Conservation (phyloP, 805 yeast species). For the Candida incommunis region DNA sequence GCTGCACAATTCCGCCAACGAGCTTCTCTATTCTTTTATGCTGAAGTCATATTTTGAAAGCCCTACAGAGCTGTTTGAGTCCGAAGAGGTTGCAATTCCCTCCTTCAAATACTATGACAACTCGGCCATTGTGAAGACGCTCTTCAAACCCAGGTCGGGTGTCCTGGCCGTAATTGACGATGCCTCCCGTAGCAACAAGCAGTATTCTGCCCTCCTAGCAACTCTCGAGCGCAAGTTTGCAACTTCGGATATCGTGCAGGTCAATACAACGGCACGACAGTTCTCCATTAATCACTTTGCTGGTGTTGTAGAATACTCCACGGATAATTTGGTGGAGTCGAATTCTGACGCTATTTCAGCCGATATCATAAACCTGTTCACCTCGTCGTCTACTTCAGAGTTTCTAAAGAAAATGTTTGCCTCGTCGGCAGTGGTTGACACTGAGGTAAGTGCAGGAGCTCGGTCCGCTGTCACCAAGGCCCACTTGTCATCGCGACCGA, state of each 20-base stretch:
- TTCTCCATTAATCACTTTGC: conserved; percentile 44
- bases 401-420: conserved; percentile 22
- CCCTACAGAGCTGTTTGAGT: conserved; percentile 23
- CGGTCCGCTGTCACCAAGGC: conserved; percentile 22
- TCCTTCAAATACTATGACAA: conserved; percentile 43
- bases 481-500: conserved; percentile 25
- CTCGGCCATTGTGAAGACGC: conserved; percentile 38
- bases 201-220: conserved; percentile 18
- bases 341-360: conserved; percentile 35
- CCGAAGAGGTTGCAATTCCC: conserved; percentile 33
- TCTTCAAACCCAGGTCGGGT: conserved; percentile 28
- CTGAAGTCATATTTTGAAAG: conserved; percentile 24
- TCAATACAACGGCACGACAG: conserved; percentile 24
- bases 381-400: conserved; percentile 23
- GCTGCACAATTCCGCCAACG: conserved; percentile 28
- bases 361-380: conserved; percentile 26
- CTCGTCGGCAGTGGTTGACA: conserved; percentile 24
- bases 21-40: conserved; percentile 25
- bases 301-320: conserved; percentile 42
- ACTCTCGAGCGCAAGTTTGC: conserved; percentile 20
- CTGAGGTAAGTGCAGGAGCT: conserved; percentile 18
- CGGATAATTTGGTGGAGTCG: conserved; percentile 36
- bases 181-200: conserved; percentile 22
- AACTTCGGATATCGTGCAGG: conserved; percentile 15
- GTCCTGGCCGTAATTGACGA: conserved; percentile 24